phyloP scores from a whole-genome alignment of 768 basidiomycete genomes.

The Phlebiopsis gigantea region DNA sequence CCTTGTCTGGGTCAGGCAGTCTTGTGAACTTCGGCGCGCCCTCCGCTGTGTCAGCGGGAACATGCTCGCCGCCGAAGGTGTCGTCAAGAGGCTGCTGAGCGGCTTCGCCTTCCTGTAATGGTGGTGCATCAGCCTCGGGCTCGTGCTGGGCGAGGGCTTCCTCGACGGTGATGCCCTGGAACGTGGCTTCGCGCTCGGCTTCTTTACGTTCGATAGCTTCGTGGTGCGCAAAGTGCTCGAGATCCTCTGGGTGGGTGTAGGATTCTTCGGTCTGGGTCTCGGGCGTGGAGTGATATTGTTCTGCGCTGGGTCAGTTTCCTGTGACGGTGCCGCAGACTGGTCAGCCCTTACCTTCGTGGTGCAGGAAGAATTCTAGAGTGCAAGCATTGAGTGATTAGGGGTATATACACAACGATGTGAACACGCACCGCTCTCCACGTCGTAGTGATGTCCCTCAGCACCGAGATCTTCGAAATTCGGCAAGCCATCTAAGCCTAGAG shows the following conservation, averaged over 20 bases:
- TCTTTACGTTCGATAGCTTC: conserved; percentile 81
- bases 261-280: conserved; percentile 97
- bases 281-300: conserved; percentile 91
- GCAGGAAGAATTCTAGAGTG: conserved; percentile 80
- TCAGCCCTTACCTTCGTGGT: conserved; percentile 76
- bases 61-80: conserved; percentile 31
- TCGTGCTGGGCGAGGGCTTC: conserved; percentile 59
- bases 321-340: not conserved
- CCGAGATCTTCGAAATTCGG: conserved; percentile 83
- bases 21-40: conserved; percentile 48
- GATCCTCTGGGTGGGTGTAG: conserved; percentile 89
- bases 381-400: not conserved
- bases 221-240: conserved; percentile 90
- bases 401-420: too few species aligned
- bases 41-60: conserved; percentile 23
- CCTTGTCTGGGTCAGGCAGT: conserved; percentile 58
- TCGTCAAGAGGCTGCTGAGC: conserved; percentile 6
- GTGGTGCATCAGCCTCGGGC: conserved; percentile 21
- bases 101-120: not conserved
- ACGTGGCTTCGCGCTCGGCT: conserved; percentile 78
- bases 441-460: conserved; percentile 91
- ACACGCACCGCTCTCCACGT: conserved; percentile 76
- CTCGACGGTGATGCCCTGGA: conserved; percentile 74
- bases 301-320: conserved; percentile 34
- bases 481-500: conserved; percentile 66